Conservation (phyloP, 495 filamentous ascomycete genomes). For the Aspergillus egyptiacus region DNA sequence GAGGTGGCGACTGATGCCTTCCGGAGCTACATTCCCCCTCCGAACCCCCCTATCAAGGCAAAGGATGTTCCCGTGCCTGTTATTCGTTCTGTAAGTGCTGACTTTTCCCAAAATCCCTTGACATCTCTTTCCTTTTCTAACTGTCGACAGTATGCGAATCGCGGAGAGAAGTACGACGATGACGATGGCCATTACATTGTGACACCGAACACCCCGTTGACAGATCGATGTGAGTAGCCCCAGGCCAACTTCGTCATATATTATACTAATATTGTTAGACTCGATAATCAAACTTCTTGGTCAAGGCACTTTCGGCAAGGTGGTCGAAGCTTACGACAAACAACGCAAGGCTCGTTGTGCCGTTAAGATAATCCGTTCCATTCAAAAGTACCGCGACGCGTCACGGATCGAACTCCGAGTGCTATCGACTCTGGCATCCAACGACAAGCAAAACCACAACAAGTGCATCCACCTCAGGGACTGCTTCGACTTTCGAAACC, state of each 20-base stretch:
- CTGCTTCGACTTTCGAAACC: conserved; percentile 94
- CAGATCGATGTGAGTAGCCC: conserved; percentile 73
- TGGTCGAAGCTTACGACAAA: conserved; percentile 85
- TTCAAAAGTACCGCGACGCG: conserved; percentile 96
- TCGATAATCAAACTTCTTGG: conserved; percentile 81
- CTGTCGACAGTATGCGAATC: conserved; percentile 30
- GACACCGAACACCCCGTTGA: conserved; percentile 71
- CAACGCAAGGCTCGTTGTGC: conserved; percentile 71
- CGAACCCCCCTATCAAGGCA: conserved; percentile 83
- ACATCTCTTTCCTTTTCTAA: conserved; percentile 14
- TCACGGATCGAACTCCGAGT: conserved; percentile 95
- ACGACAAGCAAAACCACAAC: conserved; percentile 88
- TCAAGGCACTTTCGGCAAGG: conserved; percentile 97
- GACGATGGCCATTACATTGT: conserved; percentile 97
- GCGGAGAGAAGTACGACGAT: conserved; percentile 70
- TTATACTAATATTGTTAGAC: conserved; percentile 48
- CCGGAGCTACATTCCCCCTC: conserved; percentile 74
- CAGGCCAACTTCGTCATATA: background rate
- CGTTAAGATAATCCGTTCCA: conserved; percentile 95
- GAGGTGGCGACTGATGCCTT: conserved; percentile 65
- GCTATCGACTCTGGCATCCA: conserved; percentile 78
- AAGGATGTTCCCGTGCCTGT: conserved; percentile 82
- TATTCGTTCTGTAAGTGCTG: conserved; percentile 71
- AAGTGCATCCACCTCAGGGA: conserved; percentile 95
- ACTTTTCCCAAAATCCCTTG: background rate